Evolutionary conservation across 805 yeast genomes (phyloP), one percentile per base, ranked within the genome.

Genomic region (Nakazawaea molendinolei): DNA sequence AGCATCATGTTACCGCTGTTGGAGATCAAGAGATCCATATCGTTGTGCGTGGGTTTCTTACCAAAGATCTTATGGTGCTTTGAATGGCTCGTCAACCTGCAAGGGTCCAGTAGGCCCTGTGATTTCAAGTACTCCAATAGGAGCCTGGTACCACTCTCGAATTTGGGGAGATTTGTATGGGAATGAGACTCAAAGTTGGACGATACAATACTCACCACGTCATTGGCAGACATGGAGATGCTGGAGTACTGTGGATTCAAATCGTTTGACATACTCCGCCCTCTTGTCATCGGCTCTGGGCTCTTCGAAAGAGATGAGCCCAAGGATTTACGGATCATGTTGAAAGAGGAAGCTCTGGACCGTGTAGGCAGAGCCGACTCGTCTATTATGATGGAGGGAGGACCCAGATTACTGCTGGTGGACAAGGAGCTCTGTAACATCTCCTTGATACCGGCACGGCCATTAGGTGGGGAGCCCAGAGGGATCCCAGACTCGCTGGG

Each of bases 1-100:
- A 52, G 56, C 15, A 60, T 32, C 9, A 59, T 47, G 20, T 54
- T 60, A 4, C 63, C 63, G 30, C 51, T 58, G 23, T 59, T 58
- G 0, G 62, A 51, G 9, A 55, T 16, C 22, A 48, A 55, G 0
- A 52, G 42, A 28, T 52, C 23, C 18, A 28, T n/a, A 15, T 28
- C 34, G 1, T 10, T 12, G 10, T 16, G 23, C 20, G 12, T 18
- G 10, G 5, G 3, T 7, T 13, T 16, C 8, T 31, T 8, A 29
- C 32, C 23, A 18, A 18, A 18, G 15, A 29, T 15, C 19, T 27
- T 27, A 7, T n/a, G 17, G 8, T 27, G 30, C 5, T 27, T 18
- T 27, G 15, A 15, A 8, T 8, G 12, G 12, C 17, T 18, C 5
- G 8, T 3, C 26, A 38, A 26, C 16, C 23, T 38, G 20, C 27